Evolutionary conservation across 345 rosid genomes (phyloP), one percentile per base, ranked within the genome.

Genomic region (Salix suchowensis): DNA sequence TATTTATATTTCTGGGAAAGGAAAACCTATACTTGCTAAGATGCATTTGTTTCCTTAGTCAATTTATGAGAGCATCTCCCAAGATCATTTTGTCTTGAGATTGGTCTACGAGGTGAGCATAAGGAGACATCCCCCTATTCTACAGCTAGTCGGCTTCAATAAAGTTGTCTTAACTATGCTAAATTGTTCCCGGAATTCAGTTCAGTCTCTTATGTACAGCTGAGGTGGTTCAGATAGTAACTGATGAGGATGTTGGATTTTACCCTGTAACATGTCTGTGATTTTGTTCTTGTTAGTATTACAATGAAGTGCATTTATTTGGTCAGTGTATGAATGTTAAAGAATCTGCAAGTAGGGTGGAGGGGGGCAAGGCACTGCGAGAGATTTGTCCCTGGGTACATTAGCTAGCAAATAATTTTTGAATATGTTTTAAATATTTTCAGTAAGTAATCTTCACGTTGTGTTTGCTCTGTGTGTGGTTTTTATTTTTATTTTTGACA

Each of bases 191-290:
- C 14, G 37, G 69, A 37, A 12, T 46, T 44, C 23, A 26, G 55
- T 74, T 44, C 24, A 74, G 62, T n/a, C 64, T 21, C 48, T 65
- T 65, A 21, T 65, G 64, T 65, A 50, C 64, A 66, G 77, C 23
- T 34, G 71, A 30, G 18, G 36, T 74, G 34, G 9, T 65, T 66
- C 70, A 67, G 28, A 64, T 48, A 66, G 71, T 61, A 5, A 15
- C 66, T 32, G 48, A 34, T 44, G 44, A 62, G 69, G 48, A 62
- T 42, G n/a, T 64, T 64, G 76, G 16, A 30, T 74, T 44, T 11
- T 28, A 40, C 66, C 28, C 23, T 50, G 65, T 66, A 48, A 48
- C 34, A 5, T 74, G 71, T 37, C 10, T 23, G 28, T 66, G 39
- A 65, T 34, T 50, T 32, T 50, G 15, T n/a, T 75, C 23, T 40